A percentile compares a stretch with the other conserved stretches of the same genome.
phyloP scores from a whole-genome alignment of 2,329 filamentous ascomycete genomes.

The Aureobasidium sp. region DNA sequence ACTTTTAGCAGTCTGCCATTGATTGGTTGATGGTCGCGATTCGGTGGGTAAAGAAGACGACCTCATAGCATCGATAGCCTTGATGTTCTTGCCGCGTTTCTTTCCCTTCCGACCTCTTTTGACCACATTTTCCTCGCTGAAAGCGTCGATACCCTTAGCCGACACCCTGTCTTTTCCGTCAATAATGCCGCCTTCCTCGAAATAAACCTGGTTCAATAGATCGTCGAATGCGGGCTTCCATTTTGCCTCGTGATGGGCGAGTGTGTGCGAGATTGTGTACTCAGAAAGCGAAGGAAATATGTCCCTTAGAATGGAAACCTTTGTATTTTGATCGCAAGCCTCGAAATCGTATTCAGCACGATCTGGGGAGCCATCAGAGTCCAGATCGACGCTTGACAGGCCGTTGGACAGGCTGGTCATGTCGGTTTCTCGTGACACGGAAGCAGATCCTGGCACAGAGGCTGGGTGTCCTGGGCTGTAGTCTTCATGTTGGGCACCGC shows the following conservation, averaged over 20 bases:
- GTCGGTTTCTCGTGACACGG: conserved; percentile 41
- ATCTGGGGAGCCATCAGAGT: conserved; percentile 18
- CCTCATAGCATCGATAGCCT: conserved; percentile 21
- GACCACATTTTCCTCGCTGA: conserved; percentile 50
- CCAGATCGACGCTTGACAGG: conserved; percentile 29
- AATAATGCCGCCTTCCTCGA: conserved; percentile 55
- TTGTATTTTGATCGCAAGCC: conserved; percentile 48
- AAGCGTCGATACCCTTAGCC: conserved; percentile 73
- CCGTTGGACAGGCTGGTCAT: conserved; percentile 41
- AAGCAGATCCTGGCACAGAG: conserved; percentile 29
- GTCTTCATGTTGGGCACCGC: conserved; percentile 39
- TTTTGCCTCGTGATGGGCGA: conserved; percentile 60
- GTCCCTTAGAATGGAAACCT: conserved; percentile 52
- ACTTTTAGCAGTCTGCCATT: conserved; percentile 48
- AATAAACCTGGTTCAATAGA: conserved; percentile 68
- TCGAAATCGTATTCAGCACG: conserved; percentile 25
- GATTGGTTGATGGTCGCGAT: conserved; percentile 32
- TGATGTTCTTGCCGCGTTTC: conserved; percentile 29
- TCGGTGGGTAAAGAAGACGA: conserved; percentile 19
- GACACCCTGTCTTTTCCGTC: conserved; percentile 34
- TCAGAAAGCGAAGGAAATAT: conserved; percentile 63
- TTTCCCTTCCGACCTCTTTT: conserved; percentile 38
- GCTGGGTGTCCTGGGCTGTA: conserved; percentile 23
- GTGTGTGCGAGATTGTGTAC: conserved; percentile 55
- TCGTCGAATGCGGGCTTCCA: conserved; percentile 67